Evolutionary conservation across 208 protist genomes (phyloP).

Genomic region (Phytomonas sp.): DNA sequence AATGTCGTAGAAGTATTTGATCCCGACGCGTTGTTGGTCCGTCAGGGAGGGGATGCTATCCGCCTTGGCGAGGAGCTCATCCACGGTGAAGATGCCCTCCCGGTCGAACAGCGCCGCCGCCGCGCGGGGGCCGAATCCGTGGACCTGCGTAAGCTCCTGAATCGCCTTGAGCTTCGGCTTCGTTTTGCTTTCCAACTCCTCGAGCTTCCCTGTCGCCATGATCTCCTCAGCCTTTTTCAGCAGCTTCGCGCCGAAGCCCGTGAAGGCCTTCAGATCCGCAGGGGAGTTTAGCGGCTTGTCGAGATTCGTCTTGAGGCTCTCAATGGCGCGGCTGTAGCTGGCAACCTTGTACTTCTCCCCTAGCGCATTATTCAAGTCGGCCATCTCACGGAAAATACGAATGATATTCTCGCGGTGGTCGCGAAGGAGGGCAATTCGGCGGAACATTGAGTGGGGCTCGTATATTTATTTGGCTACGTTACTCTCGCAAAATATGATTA

Average conservation of each 20-base stretch:
- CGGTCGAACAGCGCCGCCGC: constrained; percentile 81
- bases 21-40: constrained; percentile 77
- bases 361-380: constrained; percentile 80
- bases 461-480: constrained; percentile 12
- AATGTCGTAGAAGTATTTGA: constrained; percentile 89
- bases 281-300: constrained; percentile 69
- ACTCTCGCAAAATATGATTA: constrained; percentile 8
- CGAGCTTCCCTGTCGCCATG: constrained; percentile 78
- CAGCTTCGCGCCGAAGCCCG: constrained; percentile 75
- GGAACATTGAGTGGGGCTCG: constrained; percentile 39
- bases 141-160: constrained; percentile 81
- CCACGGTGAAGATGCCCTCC: constrained; percentile 84
- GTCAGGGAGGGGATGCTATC: constrained; percentile 65
- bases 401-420: constrained; percentile 82
- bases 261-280: constrained; percentile 57
- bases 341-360: constrained; percentile 85
- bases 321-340: constrained; percentile 73
- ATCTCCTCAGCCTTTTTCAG: constrained; percentile 88
- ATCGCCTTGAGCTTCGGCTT: constrained; percentile 87
- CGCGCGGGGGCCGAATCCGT: constrained; percentile 80
- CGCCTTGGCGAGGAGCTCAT: constrained; percentile 79
- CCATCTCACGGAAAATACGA: constrained; percentile 86
- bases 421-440: constrained; percentile 37
- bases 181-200: constrained; percentile 85
- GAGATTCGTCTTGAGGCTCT: constrained; percentile 81